Percentiles rank a stretch among this genome's conserved stretches.
phyloP scores from a whole-genome alignment of 2,329 filamentous ascomycete genomes.

The Botryotinia globosa region DNA sequence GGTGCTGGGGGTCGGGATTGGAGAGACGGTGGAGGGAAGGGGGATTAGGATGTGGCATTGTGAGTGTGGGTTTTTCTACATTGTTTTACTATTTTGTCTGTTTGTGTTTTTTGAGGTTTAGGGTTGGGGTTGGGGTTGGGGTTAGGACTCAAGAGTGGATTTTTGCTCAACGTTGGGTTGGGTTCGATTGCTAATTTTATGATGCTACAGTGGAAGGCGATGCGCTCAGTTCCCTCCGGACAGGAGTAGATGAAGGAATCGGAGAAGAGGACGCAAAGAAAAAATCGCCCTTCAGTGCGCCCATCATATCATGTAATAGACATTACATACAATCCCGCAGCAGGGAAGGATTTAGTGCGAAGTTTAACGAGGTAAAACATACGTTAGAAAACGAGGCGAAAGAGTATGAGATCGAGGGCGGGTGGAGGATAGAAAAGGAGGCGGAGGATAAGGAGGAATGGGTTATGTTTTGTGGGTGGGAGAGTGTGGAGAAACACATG shows the following conservation, averaged over 20 bases:
- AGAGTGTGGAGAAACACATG: slow-evolving; percentile 25
- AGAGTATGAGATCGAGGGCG: slow-evolving; percentile 23
- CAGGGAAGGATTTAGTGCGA: slow-evolving; percentile 20
- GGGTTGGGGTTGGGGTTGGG: no score
- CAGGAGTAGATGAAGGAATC: neutral
- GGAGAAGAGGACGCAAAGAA: neutral
- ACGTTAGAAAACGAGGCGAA: slow-evolving; percentile 21
- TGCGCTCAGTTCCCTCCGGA: neutral
- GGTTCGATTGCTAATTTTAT: neutral
- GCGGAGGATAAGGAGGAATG: slow-evolving; percentile 26
- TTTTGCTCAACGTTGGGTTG: neutral
- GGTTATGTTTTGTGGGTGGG: slow-evolving; percentile 25
- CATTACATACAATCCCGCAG: slow-evolving; percentile 22
- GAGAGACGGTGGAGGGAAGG: slow-evolving; percentile 36
- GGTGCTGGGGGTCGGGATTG: slow-evolving; percentile 26
- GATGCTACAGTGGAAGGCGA: neutral
- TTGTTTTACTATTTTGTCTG: neutral
- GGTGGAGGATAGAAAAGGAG: slow-evolving; percentile 30
- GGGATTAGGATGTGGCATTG: slow-evolving; percentile 43
- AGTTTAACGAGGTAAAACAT: slow-evolving; percentile 19
- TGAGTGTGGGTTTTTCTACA: slow-evolving; percentile 35
- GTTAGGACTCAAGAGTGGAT: no score
- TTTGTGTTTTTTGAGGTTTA: neutral
- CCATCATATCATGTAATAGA: slow-evolving; percentile 23
- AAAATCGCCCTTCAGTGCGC: slow-evolving; percentile 20